phyloP scores from a whole-genome alignment of 2,329 filamentous ascomycete genomes.

The Alternaria sp. region DNA sequence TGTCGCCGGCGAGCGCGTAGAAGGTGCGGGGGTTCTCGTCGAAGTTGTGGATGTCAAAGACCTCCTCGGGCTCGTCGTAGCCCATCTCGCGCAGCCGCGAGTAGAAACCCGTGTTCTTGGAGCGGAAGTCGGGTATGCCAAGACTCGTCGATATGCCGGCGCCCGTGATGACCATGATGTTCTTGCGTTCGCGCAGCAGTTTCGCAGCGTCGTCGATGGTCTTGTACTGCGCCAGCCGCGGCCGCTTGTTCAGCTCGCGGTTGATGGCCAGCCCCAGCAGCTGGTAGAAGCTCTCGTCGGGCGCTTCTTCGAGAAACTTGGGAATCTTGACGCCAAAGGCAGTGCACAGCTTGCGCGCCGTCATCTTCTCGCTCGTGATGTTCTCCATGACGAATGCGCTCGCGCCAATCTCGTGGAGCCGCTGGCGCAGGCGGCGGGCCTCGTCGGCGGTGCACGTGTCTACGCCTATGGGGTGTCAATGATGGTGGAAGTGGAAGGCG shows the following conservation, averaged over 20 bases:
- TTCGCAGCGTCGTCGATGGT: conserved; percentile 84
- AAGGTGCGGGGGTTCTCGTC: conserved; percentile 85
- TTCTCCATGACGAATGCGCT: conserved; percentile 73
- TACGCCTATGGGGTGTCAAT: conserved; percentile 28
- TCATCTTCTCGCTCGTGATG: conserved; percentile 66
- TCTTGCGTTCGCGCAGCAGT: conserved; percentile 74
- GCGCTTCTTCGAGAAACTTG: conserved; percentile 71
- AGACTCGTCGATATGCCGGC: conserved; percentile 96
- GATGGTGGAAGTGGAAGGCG: background rate
- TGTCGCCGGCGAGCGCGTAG: conserved; percentile 89
- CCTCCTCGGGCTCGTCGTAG: conserved; percentile 84
- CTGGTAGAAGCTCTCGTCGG: conserved; percentile 77
- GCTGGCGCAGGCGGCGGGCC: conserved; percentile 69
- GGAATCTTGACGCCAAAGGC: conserved; percentile 83
- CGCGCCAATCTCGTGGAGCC: conserved; percentile 78
- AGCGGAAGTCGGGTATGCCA: conserved; percentile 96
- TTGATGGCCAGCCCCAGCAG: conserved; percentile 79
- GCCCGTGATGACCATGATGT: conserved; percentile 93
- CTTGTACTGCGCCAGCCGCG: conserved; percentile 81
- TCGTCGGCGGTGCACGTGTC: conserved; percentile 56
- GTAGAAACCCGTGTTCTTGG: conserved; percentile 90
- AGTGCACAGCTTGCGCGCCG: conserved; percentile 82
- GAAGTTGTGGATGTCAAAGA: conserved; percentile 91
- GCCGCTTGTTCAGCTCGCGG: conserved; percentile 80
- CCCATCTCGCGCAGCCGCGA: conserved; percentile 81